Base-by-base conservation (phyloP, 2,329 filamentous ascomycete genomes). In the Moelleriella libera region DNA sequence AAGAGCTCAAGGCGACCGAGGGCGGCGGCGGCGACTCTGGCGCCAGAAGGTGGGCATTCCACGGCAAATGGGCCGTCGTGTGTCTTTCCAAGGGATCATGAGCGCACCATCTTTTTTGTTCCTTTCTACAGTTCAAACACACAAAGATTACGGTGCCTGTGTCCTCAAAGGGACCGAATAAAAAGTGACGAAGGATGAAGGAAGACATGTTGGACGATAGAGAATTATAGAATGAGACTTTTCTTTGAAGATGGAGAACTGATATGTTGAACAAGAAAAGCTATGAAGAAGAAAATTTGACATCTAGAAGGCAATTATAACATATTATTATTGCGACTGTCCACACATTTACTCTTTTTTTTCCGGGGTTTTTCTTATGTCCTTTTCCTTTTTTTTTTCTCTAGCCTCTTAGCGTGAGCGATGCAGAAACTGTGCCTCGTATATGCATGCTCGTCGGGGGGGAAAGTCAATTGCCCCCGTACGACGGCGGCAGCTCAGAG, bases 11-110 rank as follows among this genome's bases (percentile, higher is more conserved):
- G 54, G 70, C 75, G 7, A 74, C 68, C 47, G 80, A 85, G 46
- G 80, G 74, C 12, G 85, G 85, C 1, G 85, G 84, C 4, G 85
- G 82, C 12, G 81, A 88, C 51, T 68, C 76, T 54, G 64, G 83
- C 63, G 75, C 79, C 29, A 75, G 92, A 48, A 85, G 86, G 63
- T 97, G 90, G 90, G 89, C 88, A 0, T 97, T 89, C 89, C 85
- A 79, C 59, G 90, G 90, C 41, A 96, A 96, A 66, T 97, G 87
- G 85, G 90, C 90, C 5, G 88, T 97, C n/a, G 82, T 94, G 5
- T 88, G 56, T 45, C 53, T 68, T 7, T 68, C 65, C 5, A 50
- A 63, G 42, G 63, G 60, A 6, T 54, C 57, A 37, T 65, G 54
- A 42, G 43, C 12, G n/a, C 9, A 34, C 11, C n/a, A n/a, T 41